phyloP scores from a whole-genome alignment of 169 alveolate genomes.

The Miamiensis avidus region DNA sequence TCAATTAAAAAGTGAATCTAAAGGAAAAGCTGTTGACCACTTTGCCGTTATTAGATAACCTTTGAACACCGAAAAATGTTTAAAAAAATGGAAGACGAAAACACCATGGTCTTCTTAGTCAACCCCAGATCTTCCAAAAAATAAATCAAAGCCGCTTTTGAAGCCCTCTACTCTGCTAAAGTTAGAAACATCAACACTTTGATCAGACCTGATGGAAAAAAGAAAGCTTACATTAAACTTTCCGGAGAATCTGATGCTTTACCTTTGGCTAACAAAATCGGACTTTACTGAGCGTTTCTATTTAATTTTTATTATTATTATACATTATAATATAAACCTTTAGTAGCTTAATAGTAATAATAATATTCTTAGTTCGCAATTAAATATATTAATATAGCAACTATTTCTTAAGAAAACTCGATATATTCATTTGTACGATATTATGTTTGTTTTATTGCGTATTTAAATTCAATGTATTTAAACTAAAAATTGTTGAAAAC shows the following conservation, averaged over 20 bases:
- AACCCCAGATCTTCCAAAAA: constrained; percentile 93
- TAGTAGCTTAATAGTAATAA: too few species aligned
- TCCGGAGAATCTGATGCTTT: constrained; percentile 97
- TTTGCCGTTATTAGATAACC: constrained; percentile 93
- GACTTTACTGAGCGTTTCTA: constrained; percentile 89
- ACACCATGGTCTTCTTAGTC: constrained; percentile 95
- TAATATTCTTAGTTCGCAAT: too few species aligned
- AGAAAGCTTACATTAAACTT: constrained; percentile 97
- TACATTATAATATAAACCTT: too few species aligned
- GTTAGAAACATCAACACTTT: constrained; percentile 96
- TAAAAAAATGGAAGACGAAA: constrained; percentile 98
- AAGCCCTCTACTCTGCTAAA: constrained; percentile 90
- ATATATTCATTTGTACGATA: too few species aligned
- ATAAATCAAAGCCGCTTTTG: constrained; percentile 94
- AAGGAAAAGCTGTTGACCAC: constrained; percentile 85
- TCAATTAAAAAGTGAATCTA: constrained; percentile 59
- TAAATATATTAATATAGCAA: too few species aligned
- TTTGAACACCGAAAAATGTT: constrained; percentile 97
- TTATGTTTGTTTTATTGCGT: too few species aligned
- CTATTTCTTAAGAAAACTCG: too few species aligned
- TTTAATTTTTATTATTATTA: too few species aligned
- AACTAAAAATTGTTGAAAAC: too few species aligned
- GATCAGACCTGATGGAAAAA: constrained; percentile 95
- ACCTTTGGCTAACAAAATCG: constrained; percentile 98
- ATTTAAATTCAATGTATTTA: too few species aligned